These are phyloP conservation scores for Ustanciosporium gigantosporum DNA, from an alignment of 1,284 basidiomycete genomes.

Conservation along the genomic window DNA sequence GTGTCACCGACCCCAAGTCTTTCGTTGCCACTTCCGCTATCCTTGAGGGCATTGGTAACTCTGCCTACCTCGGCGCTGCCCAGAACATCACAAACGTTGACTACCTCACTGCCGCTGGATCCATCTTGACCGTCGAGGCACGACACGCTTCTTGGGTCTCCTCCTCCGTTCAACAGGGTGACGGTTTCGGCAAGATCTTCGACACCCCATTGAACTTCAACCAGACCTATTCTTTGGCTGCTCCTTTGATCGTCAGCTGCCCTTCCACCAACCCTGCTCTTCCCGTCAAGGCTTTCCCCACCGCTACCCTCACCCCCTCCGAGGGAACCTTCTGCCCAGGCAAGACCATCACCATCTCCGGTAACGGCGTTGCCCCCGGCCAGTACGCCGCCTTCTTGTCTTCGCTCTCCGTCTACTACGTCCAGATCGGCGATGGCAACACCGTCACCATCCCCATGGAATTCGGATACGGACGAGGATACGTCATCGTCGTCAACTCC, in stretches of 20 bases:
- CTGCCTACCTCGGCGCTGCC: constrained; percentile 68
- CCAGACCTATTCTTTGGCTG: constrained; percentile 62
- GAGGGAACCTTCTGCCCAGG: constrained; percentile 34
- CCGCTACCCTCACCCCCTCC: constrained; percentile 57
- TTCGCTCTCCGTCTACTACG: constrained; percentile 59
- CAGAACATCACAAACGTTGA: constrained; percentile 62
- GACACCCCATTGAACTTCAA: constrained; percentile 66
- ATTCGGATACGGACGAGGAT: constrained; percentile 62
- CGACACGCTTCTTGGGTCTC: constrained; percentile 46
- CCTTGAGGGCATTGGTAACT: constrained; percentile 67
- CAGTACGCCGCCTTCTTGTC: constrained; percentile 63
- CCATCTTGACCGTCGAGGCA: constrained; percentile 49
- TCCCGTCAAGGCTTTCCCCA: constrained; percentile 63
- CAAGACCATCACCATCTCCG: constrained; percentile 56
- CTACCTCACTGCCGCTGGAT: constrained; percentile 43
- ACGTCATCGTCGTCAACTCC: constrained; percentile 58
- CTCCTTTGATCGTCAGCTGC: constrained; percentile 64
- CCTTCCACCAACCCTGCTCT: constrained; percentile 65
- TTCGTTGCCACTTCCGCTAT: constrained; percentile 67
- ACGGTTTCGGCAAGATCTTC: constrained; percentile 36
- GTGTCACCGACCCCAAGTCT: constrained; percentile 55
- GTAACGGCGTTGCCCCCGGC: constrained; percentile 51
- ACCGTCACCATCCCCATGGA: constrained; percentile 61
- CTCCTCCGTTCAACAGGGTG: constrained; percentile 35
- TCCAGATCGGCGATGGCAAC: constrained; percentile 41